These are phyloP conservation scores for Pseudevernia furfuracea DNA, from an alignment of 495 filamentous ascomycete genomes.

Conservation along the genomic window DNA sequence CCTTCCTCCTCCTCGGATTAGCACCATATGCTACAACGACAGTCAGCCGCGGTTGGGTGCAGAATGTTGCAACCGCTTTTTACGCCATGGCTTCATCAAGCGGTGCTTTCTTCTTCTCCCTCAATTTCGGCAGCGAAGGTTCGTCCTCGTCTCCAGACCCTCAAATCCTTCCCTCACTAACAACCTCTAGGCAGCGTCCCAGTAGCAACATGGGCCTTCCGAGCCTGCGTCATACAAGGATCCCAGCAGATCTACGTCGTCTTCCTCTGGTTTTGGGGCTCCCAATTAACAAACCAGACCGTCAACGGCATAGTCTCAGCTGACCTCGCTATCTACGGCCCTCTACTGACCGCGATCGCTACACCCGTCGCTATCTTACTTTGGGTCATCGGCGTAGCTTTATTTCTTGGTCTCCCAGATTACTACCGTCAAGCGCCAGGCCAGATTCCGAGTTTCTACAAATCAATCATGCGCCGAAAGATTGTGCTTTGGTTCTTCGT, in stretches of 20 bases:
- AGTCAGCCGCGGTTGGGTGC: slow-evolving; percentile 40
- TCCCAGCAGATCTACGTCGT: slow-evolving; percentile 57
- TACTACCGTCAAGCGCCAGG: slow-evolving; percentile 63
- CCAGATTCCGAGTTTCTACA: slow-evolving; percentile 55
- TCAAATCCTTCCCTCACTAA: not conserved
- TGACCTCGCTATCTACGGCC: slow-evolving; percentile 27
- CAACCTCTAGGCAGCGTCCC: slow-evolving; percentile 42
- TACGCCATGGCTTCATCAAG: slow-evolving; percentile 54
- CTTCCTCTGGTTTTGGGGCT: slow-evolving; percentile 62
- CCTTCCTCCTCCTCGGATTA: slow-evolving; percentile 53
- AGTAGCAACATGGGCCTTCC: slow-evolving; percentile 55
- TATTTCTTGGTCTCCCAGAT: slow-evolving; percentile 52
- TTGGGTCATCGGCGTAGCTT: slow-evolving; percentile 43
- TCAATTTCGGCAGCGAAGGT: slow-evolving; percentile 62
- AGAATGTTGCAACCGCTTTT: slow-evolving; percentile 51
- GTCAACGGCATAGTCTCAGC: slow-evolving; percentile 26
- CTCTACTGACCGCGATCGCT: slow-evolving; percentile 39
- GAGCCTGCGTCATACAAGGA: slow-evolving; percentile 56
- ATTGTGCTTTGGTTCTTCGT: slow-evolving; percentile 51
- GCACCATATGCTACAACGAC: slow-evolving; percentile 37
- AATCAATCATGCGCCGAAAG: slow-evolving; percentile 48
- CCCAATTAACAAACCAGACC: slow-evolving; percentile 32
- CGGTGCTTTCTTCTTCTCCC: slow-evolving; percentile 55
- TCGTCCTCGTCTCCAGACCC: not conserved
- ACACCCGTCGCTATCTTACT: slow-evolving; percentile 45